Evolutionary conservation across 225 moss, liverwort and hornwort genomes (phyloP).

Genomic region (Rhytidiadelphus loreus): DNA sequence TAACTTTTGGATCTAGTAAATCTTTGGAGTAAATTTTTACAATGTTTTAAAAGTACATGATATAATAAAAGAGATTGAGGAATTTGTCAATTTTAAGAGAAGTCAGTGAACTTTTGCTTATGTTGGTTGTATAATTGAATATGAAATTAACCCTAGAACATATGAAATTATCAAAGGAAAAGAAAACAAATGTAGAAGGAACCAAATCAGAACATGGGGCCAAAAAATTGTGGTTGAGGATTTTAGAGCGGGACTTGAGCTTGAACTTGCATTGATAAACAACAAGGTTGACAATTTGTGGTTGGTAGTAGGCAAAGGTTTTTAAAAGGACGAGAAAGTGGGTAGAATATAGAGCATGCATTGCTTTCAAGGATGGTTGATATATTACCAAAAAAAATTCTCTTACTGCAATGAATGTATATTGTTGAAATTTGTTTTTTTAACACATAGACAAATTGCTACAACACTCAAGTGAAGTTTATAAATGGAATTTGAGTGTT

Average conservation of each 20-base stretch:
- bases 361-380: neutral
- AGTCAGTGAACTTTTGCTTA: neutral
- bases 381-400: too few relatives aligned
- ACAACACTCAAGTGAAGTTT: neutral
- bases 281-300: neutral
- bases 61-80: neutral
- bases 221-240: neutral
- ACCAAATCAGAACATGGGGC: neutral
- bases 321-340: neutral
- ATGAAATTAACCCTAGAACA: neutral
- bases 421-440: neutral
- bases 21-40: neutral
- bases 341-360: neutral
- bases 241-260: neutral
- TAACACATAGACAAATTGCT: neutral
- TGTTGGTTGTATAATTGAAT: neutral
- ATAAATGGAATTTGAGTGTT: neutral
- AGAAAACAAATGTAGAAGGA: neutral
- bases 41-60: neutral
- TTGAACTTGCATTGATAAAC: neutral
- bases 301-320: neutral
- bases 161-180: neutral
- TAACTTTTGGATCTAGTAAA: neutral
- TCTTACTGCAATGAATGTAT: neutral
- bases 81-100: neutral